Percentiles rank a stretch among this genome's conserved stretches.
Conservation (phyloP, 1,284 basidiomycete genomes). For the Cryptococcus floricola region DNA sequence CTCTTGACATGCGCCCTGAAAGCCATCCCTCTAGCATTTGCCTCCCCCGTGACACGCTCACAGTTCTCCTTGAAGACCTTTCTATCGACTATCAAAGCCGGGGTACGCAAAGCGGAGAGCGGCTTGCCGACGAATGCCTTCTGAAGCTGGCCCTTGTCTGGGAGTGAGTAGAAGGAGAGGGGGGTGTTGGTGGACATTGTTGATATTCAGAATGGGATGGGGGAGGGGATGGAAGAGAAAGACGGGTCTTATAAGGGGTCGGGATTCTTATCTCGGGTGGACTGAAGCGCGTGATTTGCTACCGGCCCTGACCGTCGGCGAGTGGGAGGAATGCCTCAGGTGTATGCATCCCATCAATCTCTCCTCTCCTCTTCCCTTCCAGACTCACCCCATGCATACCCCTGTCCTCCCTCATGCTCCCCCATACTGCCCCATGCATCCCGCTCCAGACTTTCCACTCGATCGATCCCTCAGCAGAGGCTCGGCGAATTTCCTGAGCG, state of each 20-base stretch:
- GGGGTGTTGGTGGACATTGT: constrained; percentile 27
- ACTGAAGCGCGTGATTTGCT: too few relatives aligned
- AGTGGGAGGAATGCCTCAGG: too few relatives aligned
- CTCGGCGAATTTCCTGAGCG: too few relatives aligned
- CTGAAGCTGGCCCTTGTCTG: constrained; percentile 57
- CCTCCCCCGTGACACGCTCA: constrained; percentile 63
- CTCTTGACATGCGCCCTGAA: constrained; percentile 84
- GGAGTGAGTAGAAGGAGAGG: constrained; percentile 28
- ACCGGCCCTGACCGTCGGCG: too few relatives aligned
- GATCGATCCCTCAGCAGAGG: too few relatives aligned
- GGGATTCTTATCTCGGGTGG: too few relatives aligned
- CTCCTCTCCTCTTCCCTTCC: not conserved
- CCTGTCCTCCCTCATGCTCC: too few relatives aligned
- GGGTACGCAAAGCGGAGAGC: constrained; percentile 64
- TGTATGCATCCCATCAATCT: too few relatives aligned
- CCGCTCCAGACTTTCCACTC: too few relatives aligned
- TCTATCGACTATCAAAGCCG: constrained; percentile 72
- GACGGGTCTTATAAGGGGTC: not conserved
- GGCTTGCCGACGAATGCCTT: constrained; percentile 61
- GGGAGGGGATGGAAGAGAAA: not conserved
- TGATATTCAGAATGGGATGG: not conserved
- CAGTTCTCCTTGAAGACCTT: constrained; percentile 67
- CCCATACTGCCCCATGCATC: too few relatives aligned
- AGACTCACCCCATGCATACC: too few relatives aligned
- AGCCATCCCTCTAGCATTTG: constrained; percentile 60